Evolutionary conservation across 176 grass and related monocot genomes (phyloP), one percentile per base, ranked within the genome.

Genomic region (Aegilops speltoides): DNA sequence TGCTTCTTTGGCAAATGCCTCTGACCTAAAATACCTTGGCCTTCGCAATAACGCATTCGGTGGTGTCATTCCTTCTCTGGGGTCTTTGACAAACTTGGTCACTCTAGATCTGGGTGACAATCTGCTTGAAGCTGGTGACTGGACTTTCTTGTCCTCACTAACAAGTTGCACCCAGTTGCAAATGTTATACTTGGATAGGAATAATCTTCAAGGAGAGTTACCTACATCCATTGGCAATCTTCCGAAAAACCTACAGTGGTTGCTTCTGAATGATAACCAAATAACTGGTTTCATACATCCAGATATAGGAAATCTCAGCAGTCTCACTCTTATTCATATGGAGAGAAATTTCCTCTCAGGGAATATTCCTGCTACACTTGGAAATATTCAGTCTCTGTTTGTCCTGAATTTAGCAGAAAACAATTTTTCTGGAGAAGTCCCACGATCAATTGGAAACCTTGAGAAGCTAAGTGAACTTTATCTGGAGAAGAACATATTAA

Each of bases 361-460:
- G 19, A 1, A 19, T 29, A 40, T 85, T 59, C 86, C 81, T 4
- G 2, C 1, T 0, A 67, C 65, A 32, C 16, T 85, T 78, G 75
- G 60, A 31, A 79, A 75, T 12, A 54, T 80, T n/a, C 1, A 17
- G 12, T 34, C 41, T 26, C 54, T 92, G 72, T 10, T 50, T n/a
- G 14, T 32, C 31, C 25, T 89, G 22, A 65, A 11, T 63, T 91
- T 91, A 62, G 29, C 34, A 3, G 1, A 77, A 12, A 93, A 93
- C 19, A 66, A 62, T 4, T 8, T 93, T 79, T 84, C 77, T 6
- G 88, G 91, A 16, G 52, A 59, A 7, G 68, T 87, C 40, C 85
- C 91, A 26, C 37, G 29, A 20, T 90, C 82, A 17, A 28, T 93
- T 24, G 89, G 72, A 4, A 86, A 83, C n/a, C 40, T 84, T 17